Base-by-base conservation (phyloP, 371 early-diverging fungal species). In the Blakeslea trispora region DNA sequence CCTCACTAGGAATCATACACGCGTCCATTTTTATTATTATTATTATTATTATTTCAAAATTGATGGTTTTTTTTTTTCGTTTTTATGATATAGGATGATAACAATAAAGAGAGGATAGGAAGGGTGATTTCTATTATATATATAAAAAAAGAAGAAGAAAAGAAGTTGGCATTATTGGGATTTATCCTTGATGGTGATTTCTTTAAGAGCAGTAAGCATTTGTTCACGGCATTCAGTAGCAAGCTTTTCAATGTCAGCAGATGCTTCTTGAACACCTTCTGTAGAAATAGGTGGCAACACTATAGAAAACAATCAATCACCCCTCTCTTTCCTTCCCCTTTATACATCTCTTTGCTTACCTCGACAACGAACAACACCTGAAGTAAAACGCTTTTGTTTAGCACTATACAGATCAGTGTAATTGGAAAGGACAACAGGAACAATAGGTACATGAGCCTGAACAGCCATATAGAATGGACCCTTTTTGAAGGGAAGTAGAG, bases 401-500 rank as follows among this genome's bases (percentile, higher is more conserved):
- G 82, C 68, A 68, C 84, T 64, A 77, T 91, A 96, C 24, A 91
- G 50, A 51, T 88, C 73, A 57, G 81, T 75, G 64, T 94, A 92
- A 42, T 92, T 91, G 49, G 89, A 81, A 15, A 87, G 66, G 9
- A 96, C 93, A 28, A 97, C 83, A 5, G 98, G 98, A 18, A 97
- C 80, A 46, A 97, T 81, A 11, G 97, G 97, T 7, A 89, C 83
- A 50, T 84, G 77, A 0, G 92, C 91, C 57, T 93, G 90, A 45
- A 88, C 84, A 10, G 98, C 97, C 64, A 97, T 83, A 66, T 94
- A 87, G 70, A 97, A 97, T 5, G 90, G 91, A 1, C 93, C 94
- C 69, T 92, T 92, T 69, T 97, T 97, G 79, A 97, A 97, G 1
- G 93, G 94, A 52, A 97, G 75, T 61, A 97, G 59, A 49, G 78